A percentile compares a stretch with the other conserved stretches of the same genome.
Conservation (phyloP, 768 basidiomycete genomes). For the Clitopilus hobsonii region DNA sequence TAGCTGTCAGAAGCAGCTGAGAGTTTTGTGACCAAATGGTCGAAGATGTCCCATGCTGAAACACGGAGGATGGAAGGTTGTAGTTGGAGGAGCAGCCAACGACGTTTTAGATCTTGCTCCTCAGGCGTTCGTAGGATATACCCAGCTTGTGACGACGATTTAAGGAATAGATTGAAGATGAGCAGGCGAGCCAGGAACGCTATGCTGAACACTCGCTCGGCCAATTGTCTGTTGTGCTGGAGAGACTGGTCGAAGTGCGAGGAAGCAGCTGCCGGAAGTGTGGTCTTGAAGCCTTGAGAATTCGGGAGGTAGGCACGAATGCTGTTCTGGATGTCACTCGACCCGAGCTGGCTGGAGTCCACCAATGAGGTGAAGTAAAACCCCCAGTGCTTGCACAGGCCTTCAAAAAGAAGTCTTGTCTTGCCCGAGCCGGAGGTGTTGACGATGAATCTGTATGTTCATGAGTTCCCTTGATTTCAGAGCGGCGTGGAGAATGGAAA, state of each 20-base stretch:
- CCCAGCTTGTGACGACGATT: conserved; percentile 23
- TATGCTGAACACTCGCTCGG: conserved; percentile 29
- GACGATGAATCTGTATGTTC: conserved; percentile 31
- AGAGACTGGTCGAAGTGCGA: conserved; percentile 25
- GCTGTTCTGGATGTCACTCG: conserved; percentile 36
- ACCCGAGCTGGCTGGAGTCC: conserved; percentile 39
- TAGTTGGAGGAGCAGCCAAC: conserved; percentile 39
- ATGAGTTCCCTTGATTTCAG: not conserved
- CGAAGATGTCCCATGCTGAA: conserved; percentile 37
- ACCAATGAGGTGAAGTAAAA: conserved; percentile 43
- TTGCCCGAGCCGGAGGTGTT: conserved; percentile 47
- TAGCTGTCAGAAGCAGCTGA: conserved; percentile 27
- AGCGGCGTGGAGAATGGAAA: not conserved
- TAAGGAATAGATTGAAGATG: conserved; percentile 30
- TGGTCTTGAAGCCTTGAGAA: conserved; percentile 22
- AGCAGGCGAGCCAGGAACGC: conserved; percentile 36
- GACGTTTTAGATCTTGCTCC: conserved; percentile 18
- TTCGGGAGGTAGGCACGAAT: conserved; percentile 33
- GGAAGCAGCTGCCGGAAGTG: conserved; percentile 27
- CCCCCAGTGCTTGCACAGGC: conserved; percentile 40
- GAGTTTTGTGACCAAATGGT: conserved; percentile 29
- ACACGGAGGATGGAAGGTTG: conserved; percentile 30
- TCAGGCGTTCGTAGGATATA: not conserved
- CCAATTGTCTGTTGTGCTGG: conserved; percentile 31
- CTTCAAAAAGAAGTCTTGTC: conserved; percentile 38